Conservation (phyloP, 768 basidiomycete species). For the Zangia roseola region DNA sequence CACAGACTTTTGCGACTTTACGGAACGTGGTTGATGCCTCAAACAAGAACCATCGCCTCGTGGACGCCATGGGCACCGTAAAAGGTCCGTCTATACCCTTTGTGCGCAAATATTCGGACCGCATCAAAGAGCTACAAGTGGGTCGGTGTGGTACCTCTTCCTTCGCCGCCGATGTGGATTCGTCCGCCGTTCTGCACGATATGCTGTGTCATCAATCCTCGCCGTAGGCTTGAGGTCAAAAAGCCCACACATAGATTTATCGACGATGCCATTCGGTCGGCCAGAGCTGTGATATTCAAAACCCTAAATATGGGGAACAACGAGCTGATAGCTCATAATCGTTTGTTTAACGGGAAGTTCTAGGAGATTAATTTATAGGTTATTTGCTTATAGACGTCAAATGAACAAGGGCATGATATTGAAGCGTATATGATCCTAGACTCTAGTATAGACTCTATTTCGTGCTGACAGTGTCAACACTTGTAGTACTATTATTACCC, state of each 20-base stretch:
- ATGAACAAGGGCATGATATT: too few species aligned
- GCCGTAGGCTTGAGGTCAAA: conserved; percentile 49
- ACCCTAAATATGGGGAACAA: conserved; percentile 38
- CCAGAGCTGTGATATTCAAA: conserved; percentile 60
- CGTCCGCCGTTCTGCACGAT: conserved; percentile 54
- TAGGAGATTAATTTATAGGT: too few species aligned
- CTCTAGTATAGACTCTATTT: conserved; percentile 4
- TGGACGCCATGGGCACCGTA: conserved; percentile 39
- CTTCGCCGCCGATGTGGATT: conserved; percentile 36
- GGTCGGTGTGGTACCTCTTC: too few species aligned
- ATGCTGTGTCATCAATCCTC: conserved; percentile 59
- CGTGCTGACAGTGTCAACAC: conserved; percentile 7
- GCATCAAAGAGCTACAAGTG: conserved; percentile 49
- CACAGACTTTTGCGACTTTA: conserved; percentile 50
- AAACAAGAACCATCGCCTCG: conserved; percentile 38
- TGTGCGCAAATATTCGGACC: conserved; percentile 60
- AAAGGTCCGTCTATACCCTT: conserved; percentile 69
- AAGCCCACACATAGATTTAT: conserved; percentile 49
- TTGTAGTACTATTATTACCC: conserved; percentile 21
- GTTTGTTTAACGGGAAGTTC: background rate
- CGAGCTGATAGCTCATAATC: too few species aligned
- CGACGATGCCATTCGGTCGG: conserved; percentile 39
- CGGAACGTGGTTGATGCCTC: conserved; percentile 57
- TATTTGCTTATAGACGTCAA: too few species aligned
- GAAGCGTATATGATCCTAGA: too few species aligned